Conservation (phyloP, 2,329 filamentous ascomycete genomes). For the Diaporthe ampelina region DNA sequence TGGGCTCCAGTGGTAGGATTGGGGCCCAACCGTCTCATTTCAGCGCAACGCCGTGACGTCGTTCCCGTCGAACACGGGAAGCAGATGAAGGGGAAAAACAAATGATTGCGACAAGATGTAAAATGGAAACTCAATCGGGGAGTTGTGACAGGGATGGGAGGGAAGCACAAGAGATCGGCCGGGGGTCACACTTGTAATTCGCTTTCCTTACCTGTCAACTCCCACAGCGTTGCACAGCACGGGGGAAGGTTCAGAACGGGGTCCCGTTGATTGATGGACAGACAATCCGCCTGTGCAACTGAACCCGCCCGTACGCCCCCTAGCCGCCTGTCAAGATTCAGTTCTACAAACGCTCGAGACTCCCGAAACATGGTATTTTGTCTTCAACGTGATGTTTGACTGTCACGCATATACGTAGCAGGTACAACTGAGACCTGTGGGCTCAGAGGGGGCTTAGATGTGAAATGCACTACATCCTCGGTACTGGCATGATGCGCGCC, state of each 20-base stretch:
- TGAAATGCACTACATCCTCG: neutral
- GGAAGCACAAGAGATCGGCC: conserved; percentile 7
- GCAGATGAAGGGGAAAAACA: neutral
- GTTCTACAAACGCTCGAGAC: neutral
- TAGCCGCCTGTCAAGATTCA: neutral
- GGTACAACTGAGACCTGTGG: neutral
- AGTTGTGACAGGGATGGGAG: neutral
- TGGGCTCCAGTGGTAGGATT: conserved; percentile 7
- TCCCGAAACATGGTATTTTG: neutral
- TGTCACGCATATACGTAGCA: neutral
- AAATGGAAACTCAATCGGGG: conserved; percentile 25
- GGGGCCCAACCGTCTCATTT: conserved; percentile 29
- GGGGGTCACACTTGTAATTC: neutral
- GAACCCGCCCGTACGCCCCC: neutral
- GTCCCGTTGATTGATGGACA: neutral
- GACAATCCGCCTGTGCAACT: neutral
- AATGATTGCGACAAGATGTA: conserved; percentile 14
- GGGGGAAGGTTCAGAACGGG: neutral
- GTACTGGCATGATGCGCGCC: neutral
- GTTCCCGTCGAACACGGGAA: neutral
- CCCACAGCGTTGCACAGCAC: neutral
- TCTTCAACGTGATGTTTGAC: neutral
- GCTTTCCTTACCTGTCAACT: conserved; percentile 7
- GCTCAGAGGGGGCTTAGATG: neutral
- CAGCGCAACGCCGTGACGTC: neutral